phyloP scores from a whole-genome alignment of 1,139 yeast genomes.

The Yamadazyma spencermartinsiae region DNA sequence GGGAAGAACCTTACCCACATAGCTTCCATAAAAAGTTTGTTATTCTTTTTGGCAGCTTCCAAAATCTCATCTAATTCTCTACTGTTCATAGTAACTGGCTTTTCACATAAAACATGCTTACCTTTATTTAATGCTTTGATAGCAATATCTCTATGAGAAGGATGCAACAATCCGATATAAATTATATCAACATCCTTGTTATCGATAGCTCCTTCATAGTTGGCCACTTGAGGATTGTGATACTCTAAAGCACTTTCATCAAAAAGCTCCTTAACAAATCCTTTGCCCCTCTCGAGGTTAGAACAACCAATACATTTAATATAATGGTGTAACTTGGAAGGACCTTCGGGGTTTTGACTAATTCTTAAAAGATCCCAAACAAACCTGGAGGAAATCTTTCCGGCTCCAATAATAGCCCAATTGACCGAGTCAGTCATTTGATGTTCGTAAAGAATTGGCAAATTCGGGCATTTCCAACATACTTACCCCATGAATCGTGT shows the following conservation, averaged over 20 bases:
- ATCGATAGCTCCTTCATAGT: slow-evolving; percentile 37
- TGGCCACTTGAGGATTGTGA: slow-evolving; percentile 15
- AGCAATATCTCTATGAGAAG: slow-evolving; percentile 51
- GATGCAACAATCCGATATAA: slow-evolving; percentile 62
- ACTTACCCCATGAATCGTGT: too few relatives aligned
- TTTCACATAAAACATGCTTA: slow-evolving; percentile 58
- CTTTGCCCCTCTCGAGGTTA: slow-evolving; percentile 24
- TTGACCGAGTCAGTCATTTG: slow-evolving; percentile 1
- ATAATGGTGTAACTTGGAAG: slow-evolving; percentile 4
- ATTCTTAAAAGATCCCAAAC: slow-evolving; percentile 4
- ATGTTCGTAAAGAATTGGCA: background rate
- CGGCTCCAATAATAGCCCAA: slow-evolving; percentile 10
- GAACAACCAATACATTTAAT: slow-evolving; percentile 29
- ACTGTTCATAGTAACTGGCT: slow-evolving; percentile 57
- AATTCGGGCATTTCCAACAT: too few relatives aligned
- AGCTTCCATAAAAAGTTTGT: slow-evolving; percentile 60
- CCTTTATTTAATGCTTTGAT: slow-evolving; percentile 50
- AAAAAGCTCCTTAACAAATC: slow-evolving; percentile 17
- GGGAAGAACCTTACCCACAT: slow-evolving; percentile 70
- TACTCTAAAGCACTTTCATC: background rate
- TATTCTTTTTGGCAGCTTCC: slow-evolving; percentile 46
- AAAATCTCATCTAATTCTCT: slow-evolving; percentile 46
- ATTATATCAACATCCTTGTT: slow-evolving; percentile 51
- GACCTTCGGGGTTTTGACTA: slow-evolving; percentile 2
- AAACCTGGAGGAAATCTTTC: slow-evolving; percentile 6